A percentile compares a stretch with the other conserved stretches of the same genome.
Evolutionary conservation across 2,329 filamentous ascomycete genomes (phyloP).

Genomic region (Alternaria arborescens): DNA sequence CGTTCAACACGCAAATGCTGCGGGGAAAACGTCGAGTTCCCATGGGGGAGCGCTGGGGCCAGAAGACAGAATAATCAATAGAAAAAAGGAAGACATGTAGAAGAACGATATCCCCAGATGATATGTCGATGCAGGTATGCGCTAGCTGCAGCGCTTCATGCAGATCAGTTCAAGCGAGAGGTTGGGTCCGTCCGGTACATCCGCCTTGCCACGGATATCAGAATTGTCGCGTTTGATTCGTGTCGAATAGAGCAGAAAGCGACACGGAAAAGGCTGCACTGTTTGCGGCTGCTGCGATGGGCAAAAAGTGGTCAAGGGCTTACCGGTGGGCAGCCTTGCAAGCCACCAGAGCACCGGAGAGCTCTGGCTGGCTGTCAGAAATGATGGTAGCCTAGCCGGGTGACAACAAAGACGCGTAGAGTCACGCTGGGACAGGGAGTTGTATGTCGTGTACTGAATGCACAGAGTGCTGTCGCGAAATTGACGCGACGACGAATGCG

Average conservation of each 20-base stretch:
- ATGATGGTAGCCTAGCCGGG: slow-evolving; percentile 28
- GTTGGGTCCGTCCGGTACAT: slow-evolving; percentile 32
- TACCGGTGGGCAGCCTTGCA: slow-evolving; percentile 23
- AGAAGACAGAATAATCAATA: slow-evolving; percentile 1
- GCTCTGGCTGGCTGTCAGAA: slow-evolving; percentile 28
- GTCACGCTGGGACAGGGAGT: neutral
- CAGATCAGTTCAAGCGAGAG: slow-evolving; percentile 46
- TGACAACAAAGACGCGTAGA: slow-evolving; percentile 11
- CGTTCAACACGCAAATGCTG: neutral
- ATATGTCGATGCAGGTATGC: slow-evolving; percentile 22
- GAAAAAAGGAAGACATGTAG: slow-evolving; percentile 1
- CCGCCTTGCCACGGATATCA: slow-evolving; percentile 14
- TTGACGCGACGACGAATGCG: neutral
- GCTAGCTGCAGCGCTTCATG: slow-evolving; percentile 45
- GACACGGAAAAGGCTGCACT: slow-evolving; percentile 6
- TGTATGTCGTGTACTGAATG: neutral
- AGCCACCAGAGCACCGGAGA: slow-evolving; percentile 23
- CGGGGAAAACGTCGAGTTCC: slow-evolving; percentile 8
- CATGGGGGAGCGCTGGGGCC: neutral
- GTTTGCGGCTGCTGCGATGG: slow-evolving; percentile 19
- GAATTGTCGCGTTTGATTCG: slow-evolving; percentile 3
- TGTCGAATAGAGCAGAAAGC: slow-evolving; percentile 5
- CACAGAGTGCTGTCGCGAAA: neutral
- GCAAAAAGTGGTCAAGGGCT: neutral
- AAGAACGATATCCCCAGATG: neutral